A percentile compares a stretch with the other conserved stretches of the same genome.
These are phyloP conservation scores for Kwoniella botswanensis DNA, from an alignment of 768 basidiomycete species.

Conservation along the genomic window DNA sequence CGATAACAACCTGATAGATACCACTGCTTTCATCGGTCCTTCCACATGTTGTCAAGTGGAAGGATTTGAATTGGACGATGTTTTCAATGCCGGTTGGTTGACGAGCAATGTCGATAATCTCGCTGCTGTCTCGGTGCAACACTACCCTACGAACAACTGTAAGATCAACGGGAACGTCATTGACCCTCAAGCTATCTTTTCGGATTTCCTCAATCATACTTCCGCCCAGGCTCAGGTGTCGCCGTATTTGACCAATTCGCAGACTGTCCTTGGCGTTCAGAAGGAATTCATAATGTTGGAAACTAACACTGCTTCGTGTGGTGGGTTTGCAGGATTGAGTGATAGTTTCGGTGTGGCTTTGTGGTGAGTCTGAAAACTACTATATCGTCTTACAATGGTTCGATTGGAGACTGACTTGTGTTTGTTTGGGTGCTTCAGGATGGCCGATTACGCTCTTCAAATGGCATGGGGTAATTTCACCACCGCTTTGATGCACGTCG, in stretches of 20 bases:
- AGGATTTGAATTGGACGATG: constrained; percentile 62
- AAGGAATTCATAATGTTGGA: constrained; percentile 70
- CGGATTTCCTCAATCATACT: constrained; percentile 68
- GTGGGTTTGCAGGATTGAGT: constrained; percentile 64
- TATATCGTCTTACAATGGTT: not conserved
- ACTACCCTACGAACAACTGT: constrained; percentile 60
- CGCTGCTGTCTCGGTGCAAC: constrained; percentile 55
- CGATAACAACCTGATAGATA: constrained; percentile 59
- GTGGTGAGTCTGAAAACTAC: constrained; percentile 62
- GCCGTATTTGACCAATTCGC: constrained; percentile 64
- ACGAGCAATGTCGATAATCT: constrained; percentile 46
- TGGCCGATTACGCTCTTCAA: constrained; percentile 66
- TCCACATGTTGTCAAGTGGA: constrained; percentile 64
- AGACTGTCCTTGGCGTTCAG: constrained; percentile 58
- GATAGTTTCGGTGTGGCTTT: constrained; percentile 68
- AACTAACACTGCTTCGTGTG: constrained; percentile 68
- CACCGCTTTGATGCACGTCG: constrained; percentile 64
- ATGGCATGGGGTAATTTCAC: constrained; percentile 67
- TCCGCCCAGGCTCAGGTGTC: constrained; percentile 63
- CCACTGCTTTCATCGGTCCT: constrained; percentile 67
- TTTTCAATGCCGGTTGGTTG: constrained; percentile 57
- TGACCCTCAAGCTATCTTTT: constrained; percentile 61
- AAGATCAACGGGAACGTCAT: constrained; percentile 48
- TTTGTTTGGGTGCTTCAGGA: constrained; percentile 28
- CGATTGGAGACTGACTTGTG: not conserved